A percentile compares a stretch with the other conserved stretches of the same genome.
phyloP scores from a whole-genome alignment of 257 asterid species.

The Henckelia pumila region DNA sequence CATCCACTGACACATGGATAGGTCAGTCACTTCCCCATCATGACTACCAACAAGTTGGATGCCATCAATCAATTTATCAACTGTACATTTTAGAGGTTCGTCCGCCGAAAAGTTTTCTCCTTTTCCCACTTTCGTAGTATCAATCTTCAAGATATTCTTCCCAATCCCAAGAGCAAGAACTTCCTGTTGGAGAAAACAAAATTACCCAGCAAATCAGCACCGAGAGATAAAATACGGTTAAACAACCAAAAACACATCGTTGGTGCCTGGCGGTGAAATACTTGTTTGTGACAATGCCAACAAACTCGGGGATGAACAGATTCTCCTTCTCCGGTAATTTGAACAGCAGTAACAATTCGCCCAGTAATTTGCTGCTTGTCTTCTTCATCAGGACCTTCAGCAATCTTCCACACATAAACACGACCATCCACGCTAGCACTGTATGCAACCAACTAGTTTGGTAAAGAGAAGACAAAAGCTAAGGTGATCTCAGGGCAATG shows the following conservation, averaged over 20 bases:
- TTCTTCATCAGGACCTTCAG: slow-evolving; percentile 94
- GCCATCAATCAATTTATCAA: slow-evolving; percentile 79
- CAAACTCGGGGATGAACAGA: slow-evolving; percentile 93
- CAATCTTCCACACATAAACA: slow-evolving; percentile 87
- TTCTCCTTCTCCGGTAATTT: slow-evolving; percentile 75
- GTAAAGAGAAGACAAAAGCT: slow-evolving; percentile 13
- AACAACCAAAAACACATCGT: slow-evolving; percentile 2
- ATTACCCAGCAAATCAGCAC: slow-evolving; percentile 23
- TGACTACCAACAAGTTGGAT: slow-evolving; percentile 93
- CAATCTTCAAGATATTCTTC: slow-evolving; percentile 64
- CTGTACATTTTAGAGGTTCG: slow-evolving; percentile 78
- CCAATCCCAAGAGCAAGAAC: slow-evolving; percentile 95
- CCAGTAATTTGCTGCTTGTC: slow-evolving; percentile 91
- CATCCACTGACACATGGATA: slow-evolving; percentile 99
- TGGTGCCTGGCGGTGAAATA: slow-evolving; percentile 33
- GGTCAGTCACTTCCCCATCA: slow-evolving; percentile 93
- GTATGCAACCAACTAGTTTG: slow-evolving; percentile 30
- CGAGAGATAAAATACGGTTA: not conserved
- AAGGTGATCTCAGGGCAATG: slow-evolving; percentile 16
- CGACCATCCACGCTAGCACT: slow-evolving; percentile 98
- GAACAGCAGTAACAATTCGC: slow-evolving; percentile 69
- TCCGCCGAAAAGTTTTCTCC: slow-evolving; percentile 77
- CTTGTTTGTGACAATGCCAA: slow-evolving; percentile 99
- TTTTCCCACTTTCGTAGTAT: slow-evolving; percentile 87
- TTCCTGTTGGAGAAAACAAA: slow-evolving; percentile 52